Evolutionary conservation across 2,329 filamentous ascomycete species (phyloP), one percentile per base, ranked within the genome.

Genomic region (Nakataea oryzae): DNA sequence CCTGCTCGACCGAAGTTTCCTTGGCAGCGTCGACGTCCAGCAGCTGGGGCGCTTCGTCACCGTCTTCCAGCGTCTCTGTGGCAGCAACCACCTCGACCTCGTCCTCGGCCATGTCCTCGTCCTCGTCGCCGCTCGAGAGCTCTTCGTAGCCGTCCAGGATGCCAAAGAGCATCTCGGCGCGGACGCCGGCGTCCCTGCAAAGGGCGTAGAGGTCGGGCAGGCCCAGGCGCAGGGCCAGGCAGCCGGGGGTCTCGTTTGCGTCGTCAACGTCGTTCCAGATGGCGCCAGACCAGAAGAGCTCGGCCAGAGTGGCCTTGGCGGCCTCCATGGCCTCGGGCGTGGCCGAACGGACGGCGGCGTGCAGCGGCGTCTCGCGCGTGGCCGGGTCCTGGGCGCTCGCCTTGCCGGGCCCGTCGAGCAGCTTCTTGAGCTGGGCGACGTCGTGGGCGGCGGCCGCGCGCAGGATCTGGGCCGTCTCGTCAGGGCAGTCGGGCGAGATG

Each of bases 251-350:
- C 79, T 97, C 93, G 69, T 91, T 84, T 68, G 90, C 88, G 67
- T 80, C 76, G 73, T 97, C 91, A 62, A 97, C 79, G 72, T 97
- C 93, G 76, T 99, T 99, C 95, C 95, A 99, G 68, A 97, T 97
- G 13, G 91, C 95, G 34, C 95, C 95, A 67, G 89, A 88, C 70
- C 93, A 83, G 64, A 97, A 86, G 9, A 97, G 81, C 70, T 95
- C 84, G 67, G 84, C 83, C 5, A 97, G 78, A 0, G 88, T 87
- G 61, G 86, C 84, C 62, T 82, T 81, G 3, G 86, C 89, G 54
- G 83, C 82, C 58, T 61, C 60, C 28, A 41, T 47, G 5, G 54
- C 24, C 24, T 66, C 64, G 3, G 29, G 30, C 29, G 64, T 65
- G 9, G 62, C 57, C 3, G 87, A 82, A n/a, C 91, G 88, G 71